These are phyloP conservation scores for Beta lomatogona DNA, from an alignment of 179 eudicot genomes.

Conservation along the genomic window DNA sequence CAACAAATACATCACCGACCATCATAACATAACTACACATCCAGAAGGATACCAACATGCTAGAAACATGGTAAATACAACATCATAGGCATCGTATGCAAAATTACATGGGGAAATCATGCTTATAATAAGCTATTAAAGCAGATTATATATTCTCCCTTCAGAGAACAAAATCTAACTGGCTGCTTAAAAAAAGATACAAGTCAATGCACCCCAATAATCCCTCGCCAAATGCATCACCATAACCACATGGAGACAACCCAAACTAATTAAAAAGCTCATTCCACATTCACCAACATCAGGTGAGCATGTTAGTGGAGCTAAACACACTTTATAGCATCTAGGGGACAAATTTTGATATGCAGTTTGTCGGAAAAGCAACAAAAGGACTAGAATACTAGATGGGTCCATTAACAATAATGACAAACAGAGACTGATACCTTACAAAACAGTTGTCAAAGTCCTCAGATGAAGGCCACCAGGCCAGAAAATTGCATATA, in stretches of 20 bases:
- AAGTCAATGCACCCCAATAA: neutral
- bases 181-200: neutral
- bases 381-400: neutral
- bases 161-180: neutral
- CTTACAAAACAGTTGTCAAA: neutral
- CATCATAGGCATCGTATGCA: neutral
- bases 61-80: neutral
- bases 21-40: neutral
- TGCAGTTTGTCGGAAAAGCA: neutral
- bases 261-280: neutral
- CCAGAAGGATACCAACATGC: neutral
- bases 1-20: neutral
- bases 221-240: neutral
- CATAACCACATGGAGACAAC: neutral
- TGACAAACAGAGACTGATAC: neutral
- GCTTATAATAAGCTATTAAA: neutral
- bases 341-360: neutral
- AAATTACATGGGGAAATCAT: neutral
- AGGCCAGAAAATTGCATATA: conserved; percentile 8
- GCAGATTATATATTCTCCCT: neutral
- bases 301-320: neutral
- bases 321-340: neutral
- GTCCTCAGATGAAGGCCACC: neutral
- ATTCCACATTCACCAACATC: neutral
- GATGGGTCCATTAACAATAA: neutral